phyloP scores from a whole-genome alignment of 2,329 filamentous ascomycete species.

The Chalaropsis ovoidea region DNA sequence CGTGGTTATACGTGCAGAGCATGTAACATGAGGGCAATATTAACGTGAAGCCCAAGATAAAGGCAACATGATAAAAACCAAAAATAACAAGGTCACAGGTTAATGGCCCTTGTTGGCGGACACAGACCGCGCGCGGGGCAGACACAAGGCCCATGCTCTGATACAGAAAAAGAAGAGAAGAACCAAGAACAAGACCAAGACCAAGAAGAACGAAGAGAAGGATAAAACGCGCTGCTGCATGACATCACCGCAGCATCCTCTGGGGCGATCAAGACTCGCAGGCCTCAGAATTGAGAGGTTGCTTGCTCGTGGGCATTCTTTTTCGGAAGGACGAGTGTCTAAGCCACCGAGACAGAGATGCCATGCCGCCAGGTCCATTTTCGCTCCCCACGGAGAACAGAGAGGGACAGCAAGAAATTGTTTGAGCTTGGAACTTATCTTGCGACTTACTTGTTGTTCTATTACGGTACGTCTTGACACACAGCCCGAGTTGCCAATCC shows the following conservation, averaged over 20 bases:
- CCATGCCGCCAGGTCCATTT: too few relatives aligned
- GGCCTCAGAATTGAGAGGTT: slow-evolving; percentile 5
- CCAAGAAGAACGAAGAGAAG: too few relatives aligned
- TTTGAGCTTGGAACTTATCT: neutral
- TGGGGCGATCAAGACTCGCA: neutral
- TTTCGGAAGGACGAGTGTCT: neutral
- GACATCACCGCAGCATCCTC: neutral
- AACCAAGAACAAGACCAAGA: too few relatives aligned
- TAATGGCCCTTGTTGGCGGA: too few relatives aligned
- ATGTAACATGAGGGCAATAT: neutral
- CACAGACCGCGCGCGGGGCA: too few relatives aligned
- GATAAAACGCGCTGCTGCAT: neutral
- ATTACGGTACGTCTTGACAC: slow-evolving; percentile 7
- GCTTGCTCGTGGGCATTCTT: too few relatives aligned
- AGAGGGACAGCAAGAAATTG: neutral
- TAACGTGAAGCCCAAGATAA: slow-evolving; percentile 8
- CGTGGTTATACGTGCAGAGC: slow-evolving; percentile 8
- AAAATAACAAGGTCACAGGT: neutral
- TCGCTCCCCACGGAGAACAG: too few relatives aligned
- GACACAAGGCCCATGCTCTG: neutral
- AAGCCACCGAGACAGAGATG: neutral
- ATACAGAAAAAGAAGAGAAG: neutral
- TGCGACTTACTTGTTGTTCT: neutral
- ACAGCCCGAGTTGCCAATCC: neutral
- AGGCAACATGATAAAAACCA: slow-evolving; percentile 4